Base-by-base conservation (phyloP, 2,329 filamentous ascomycete species). In the Xylaria multiplex region DNA sequence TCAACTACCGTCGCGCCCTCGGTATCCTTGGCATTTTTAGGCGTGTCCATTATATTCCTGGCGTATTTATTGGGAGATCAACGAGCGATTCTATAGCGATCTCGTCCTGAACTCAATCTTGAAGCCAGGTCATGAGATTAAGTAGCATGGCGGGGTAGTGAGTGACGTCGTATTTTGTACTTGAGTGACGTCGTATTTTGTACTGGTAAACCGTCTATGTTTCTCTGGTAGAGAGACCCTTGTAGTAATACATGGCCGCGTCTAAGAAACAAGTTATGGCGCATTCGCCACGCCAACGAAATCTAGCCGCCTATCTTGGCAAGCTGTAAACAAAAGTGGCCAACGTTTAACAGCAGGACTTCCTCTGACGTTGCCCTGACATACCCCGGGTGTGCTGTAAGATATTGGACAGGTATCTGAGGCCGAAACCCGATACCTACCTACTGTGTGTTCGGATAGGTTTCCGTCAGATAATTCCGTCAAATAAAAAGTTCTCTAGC, bases 41-140 rank as follows among this genome's bases (percentile, higher is more conserved):
- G 50, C 68, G 62, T 64, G n/a, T 55, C 24, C 32, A 45, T 57
- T 1, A 30, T 30, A 42, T 42, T 62, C 7, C 64, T 45, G 6
- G 52, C 64, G 40, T 59, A 63, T 62, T 63, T 66, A 35, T 54
- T 60, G 14, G 61, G 45, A 42, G 60, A 54, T 50, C 62, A 56
- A 42, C 30, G 27, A 62, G 60, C 64, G 57, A 66, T 67, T 65
- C 43, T 62, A 24, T 45, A 30, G 42, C 68, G 58, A 57, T 64
- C 55, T 64, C 6, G 48, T 37, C 50, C 35, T 43, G 24, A 60
- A 53, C 56, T 64, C 45, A 53, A 64, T 67, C 52, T 67, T 43
- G 27, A 53, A 48, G n/a, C 16, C 6, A 52, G 43, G 48, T 50
- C 35, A 58, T 50, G 57, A n/a, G 22, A 49, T 45, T 27, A 37